Conservation (phyloP, 2,329 filamentous ascomycete species). For the Fusarium fracticaudum region DNA sequence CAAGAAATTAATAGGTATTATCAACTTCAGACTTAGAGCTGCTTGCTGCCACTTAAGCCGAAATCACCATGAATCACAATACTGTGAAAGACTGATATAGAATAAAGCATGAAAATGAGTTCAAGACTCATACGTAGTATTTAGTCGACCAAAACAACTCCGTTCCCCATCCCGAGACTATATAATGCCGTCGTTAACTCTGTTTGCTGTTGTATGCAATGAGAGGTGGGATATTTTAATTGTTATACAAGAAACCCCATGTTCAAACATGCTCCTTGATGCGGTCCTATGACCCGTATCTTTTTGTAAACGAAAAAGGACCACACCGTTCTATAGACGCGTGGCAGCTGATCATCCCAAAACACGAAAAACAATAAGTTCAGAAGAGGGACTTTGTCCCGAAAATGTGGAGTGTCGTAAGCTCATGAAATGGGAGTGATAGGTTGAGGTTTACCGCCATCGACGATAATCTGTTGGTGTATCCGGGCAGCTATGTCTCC, state of each 20-base stretch:
- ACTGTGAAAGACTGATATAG: not conserved
- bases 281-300: conserved; percentile 11
- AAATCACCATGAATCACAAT: not conserved
- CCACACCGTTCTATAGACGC: conserved; percentile 23
- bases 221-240: conserved; percentile 16
- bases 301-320: conserved; percentile 18
- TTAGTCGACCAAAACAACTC: conserved; percentile 26
- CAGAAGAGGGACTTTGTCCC: not conserved
- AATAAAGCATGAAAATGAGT: conserved; percentile 6
- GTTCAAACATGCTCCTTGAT: conserved; percentile 8
- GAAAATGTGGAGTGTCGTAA: conserved; percentile 13
- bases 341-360: conserved; percentile 8
- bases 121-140: not conserved
- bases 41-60: not conserved
- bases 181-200: conserved; percentile 20
- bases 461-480: conserved; percentile 74
- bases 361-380: conserved; percentile 31
- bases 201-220: not conserved
- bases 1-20: not conserved
- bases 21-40: not conserved
- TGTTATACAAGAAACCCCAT: conserved; percentile 26
- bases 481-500: conserved; percentile 63
- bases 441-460: conserved; percentile 60
- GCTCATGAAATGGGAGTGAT: conserved; percentile 22
- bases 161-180: conserved; percentile 20